Conservation (phyloP, 1,139 yeast species). For the Kluyveromyces sp. region DNA sequence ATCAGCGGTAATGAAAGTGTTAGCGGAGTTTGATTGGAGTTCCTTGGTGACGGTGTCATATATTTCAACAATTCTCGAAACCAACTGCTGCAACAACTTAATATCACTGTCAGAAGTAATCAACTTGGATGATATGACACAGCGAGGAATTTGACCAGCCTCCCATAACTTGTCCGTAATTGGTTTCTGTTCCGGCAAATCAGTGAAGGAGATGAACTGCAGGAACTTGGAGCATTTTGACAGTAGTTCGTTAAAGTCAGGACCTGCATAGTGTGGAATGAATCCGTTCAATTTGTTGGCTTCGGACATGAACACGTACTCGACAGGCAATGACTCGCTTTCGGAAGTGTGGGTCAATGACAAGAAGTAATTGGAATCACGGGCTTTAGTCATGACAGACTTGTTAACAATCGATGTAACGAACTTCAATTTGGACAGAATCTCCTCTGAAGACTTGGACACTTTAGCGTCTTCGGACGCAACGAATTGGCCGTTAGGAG, state of each 20-base stretch:
- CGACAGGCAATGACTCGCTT: conserved; percentile 59
- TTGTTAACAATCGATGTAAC: conserved; percentile 83
- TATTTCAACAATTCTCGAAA: conserved; percentile 31
- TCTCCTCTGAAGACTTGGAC: conserved; percentile 19
- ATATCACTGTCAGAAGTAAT: conserved; percentile 22
- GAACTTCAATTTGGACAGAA: conserved; percentile 41
- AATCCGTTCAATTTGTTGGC: conserved; percentile 70
- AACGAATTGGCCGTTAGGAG: conserved; percentile 47
- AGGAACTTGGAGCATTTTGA: conserved; percentile 46
- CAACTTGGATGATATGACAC: conserved; percentile 25
- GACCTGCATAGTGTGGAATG: conserved; percentile 42
- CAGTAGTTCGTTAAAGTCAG: conserved; percentile 44
- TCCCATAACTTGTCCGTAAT: conserved; percentile 34
- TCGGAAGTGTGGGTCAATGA: conserved; percentile 76
- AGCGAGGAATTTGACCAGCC: conserved; percentile 49
- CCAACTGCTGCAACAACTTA: conserved; percentile 26
- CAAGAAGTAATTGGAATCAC: conserved; percentile 72
- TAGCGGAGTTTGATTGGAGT: conserved; percentile 28
- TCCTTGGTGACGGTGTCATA: conserved; percentile 39
- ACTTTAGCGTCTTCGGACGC: conserved; percentile 34
- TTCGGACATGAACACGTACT: conserved; percentile 87
- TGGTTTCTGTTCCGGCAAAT: conserved; percentile 70
- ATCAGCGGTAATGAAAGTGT: conserved; percentile 40
- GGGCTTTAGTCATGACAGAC: conserved; percentile 67
- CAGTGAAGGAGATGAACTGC: conserved; percentile 72